Conservation (phyloP, 169 alveolate genomes). For the Perkinsus olseni region DNA sequence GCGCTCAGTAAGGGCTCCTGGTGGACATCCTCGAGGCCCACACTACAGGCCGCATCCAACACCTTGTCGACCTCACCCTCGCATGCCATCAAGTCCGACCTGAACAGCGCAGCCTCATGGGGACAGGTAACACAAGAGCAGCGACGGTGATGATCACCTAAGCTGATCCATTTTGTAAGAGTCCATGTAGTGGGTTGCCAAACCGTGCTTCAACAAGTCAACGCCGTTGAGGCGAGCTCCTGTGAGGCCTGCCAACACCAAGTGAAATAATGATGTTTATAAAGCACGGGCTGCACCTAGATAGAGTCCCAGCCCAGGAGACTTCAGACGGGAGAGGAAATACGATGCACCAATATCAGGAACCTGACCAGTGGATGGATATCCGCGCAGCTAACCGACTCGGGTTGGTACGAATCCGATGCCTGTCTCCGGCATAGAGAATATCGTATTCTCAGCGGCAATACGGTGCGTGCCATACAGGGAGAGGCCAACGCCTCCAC, state of each 20-base stretch:
- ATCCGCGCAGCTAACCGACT: background rate
- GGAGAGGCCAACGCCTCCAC: conserved; percentile 81
- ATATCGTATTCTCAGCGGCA: conserved; percentile 68
- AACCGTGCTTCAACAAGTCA: conserved; percentile 42
- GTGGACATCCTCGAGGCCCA: too few species aligned
- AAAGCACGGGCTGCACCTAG: conserved; percentile 5
- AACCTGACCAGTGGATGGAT: conserved; percentile 27
- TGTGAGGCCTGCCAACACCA: conserved; percentile 44
- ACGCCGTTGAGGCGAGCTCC: conserved; percentile 61
- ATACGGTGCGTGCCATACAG: conserved; percentile 63
- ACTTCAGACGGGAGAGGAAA: conserved; percentile 53
- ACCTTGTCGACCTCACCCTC: too few species aligned
- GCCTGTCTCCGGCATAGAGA: conserved; percentile 81
- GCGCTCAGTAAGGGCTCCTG: too few species aligned
- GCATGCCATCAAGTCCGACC: too few species aligned
- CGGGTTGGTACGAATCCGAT: conserved; percentile 39
- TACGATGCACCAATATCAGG: conserved; percentile 77
- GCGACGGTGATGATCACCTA: background rate
- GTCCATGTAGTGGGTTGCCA: background rate
- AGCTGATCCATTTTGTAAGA: background rate
- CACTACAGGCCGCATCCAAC: too few species aligned
- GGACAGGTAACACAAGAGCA: too few species aligned
- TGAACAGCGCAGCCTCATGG: too few species aligned
- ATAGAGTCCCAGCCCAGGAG: conserved; percentile 53
- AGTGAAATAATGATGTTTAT: background rate